These are phyloP conservation scores for Trifolium pratense DNA, from an alignment of 306 rosid species.

Conservation along the genomic window DNA sequence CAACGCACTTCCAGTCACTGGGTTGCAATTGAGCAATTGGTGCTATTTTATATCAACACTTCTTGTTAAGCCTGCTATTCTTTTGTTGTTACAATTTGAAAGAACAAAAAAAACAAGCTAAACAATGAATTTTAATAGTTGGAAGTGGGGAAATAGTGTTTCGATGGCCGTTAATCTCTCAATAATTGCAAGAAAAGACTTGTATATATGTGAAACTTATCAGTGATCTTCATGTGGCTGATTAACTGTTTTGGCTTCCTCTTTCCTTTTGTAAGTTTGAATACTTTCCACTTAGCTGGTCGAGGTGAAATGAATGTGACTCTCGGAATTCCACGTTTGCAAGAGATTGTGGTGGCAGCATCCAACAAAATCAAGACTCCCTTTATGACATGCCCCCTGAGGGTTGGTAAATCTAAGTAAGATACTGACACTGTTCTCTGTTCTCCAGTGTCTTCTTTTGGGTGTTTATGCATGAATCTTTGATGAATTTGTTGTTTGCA, in stretches of 20 bases:
- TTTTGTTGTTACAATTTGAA: not conserved
- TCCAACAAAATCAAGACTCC: conserved; percentile 79
- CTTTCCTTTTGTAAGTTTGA: conserved; percentile 55
- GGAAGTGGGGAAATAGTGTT: not conserved
- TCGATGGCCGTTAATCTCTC: not conserved
- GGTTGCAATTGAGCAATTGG: not conserved
- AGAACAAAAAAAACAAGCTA: not conserved
- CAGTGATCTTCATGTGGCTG: not conserved
- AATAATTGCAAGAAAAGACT: not conserved
- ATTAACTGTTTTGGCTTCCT: not conserved
- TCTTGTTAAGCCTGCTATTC: not conserved
- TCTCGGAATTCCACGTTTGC: conserved; percentile 94
- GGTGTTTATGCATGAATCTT: not conserved
- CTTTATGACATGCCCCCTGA: conserved; percentile 90
- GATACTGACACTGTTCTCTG: conserved; percentile 46
- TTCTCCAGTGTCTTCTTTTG: not conserved
- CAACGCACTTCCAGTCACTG: not conserved
- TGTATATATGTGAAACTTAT: conserved; percentile 2
- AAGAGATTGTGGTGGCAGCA: conserved; percentile 90
- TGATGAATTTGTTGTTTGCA: conserved; percentile 46
- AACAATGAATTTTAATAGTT: conserved; percentile 3
- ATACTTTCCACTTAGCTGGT: conserved; percentile 95
- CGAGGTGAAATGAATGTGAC: conserved; percentile 99
- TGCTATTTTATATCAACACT: not conserved
- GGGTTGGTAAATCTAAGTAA: conserved; percentile 63